These are phyloP conservation scores for Cystobasidium slooffiae DNA, from an alignment of 1,284 basidiomycete species.

Conservation along the genomic window DNA sequence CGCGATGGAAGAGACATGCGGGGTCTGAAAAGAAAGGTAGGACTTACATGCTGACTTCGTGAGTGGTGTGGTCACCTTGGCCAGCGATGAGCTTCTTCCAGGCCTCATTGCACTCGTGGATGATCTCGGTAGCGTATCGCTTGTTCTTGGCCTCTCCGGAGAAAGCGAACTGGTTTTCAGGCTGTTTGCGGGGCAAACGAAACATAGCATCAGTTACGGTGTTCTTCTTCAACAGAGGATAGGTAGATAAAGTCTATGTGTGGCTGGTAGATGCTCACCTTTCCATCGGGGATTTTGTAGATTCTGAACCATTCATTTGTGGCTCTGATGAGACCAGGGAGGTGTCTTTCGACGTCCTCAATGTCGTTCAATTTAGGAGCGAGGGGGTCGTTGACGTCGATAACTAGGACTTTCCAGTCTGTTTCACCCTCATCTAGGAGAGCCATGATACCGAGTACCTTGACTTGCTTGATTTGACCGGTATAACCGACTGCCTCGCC, in stretches of 20 bases:
- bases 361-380: conserved; percentile 97
- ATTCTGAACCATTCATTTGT: conserved; percentile 76
- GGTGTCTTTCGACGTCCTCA: conserved; percentile 97
- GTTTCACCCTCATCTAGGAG: conserved; percentile 97
- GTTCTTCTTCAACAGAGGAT: no score
- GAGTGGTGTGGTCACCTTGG: conserved; percentile 71
- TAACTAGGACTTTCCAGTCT: conserved; percentile 98
- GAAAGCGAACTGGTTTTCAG: conserved; percentile 92
- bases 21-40: no score
- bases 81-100: conserved; percentile 93
- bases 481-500: conserved; percentile 97
- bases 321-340: conserved; percentile 92
- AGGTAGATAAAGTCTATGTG: neutral
- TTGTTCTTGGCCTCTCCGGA: conserved; percentile 99
- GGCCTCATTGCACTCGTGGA: conserved; percentile 98
- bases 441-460: conserved; percentile 99
- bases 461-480: conserved; percentile 99
- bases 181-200: conserved; percentile 19
- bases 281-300: conserved; percentile 77
- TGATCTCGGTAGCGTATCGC: conserved; percentile 97
- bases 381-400: conserved; percentile 94
- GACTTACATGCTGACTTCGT: conserved; percentile 81
- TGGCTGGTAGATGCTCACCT: conserved; percentile 66
- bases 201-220: neutral
- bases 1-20: no score